phyloP scores from a whole-genome alignment of 257 asterid species.

The Plantago major region DNA sequence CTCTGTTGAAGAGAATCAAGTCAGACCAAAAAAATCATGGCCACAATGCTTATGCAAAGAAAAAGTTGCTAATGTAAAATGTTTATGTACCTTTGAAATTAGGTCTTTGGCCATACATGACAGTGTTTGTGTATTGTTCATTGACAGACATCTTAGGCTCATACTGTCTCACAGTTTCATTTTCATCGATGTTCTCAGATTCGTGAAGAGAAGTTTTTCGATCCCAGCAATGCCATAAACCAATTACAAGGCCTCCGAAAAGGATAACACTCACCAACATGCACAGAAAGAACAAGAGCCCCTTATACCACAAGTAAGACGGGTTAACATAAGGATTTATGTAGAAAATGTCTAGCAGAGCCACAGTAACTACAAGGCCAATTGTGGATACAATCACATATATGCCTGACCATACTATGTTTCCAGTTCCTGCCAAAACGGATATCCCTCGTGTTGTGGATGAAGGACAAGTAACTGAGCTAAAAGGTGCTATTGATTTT shows the following conservation, averaged over 20 bases:
- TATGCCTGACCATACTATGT: conserved; percentile 72
- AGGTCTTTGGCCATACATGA: conserved; percentile 67
- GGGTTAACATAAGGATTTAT: conserved; percentile 48
- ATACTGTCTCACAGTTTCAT: conserved; percentile 15
- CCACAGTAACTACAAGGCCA: conserved; percentile 52
- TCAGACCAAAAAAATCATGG: neutral
- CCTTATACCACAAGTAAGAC: conserved; percentile 61
- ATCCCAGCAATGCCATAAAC: conserved; percentile 73
- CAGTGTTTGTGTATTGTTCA: conserved; percentile 26
- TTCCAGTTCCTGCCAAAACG: conserved; percentile 75
- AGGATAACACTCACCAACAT: conserved; percentile 51
- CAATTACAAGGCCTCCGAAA: conserved; percentile 64
- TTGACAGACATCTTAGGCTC: conserved; percentile 19
- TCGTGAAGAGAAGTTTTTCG: conserved; percentile 27
- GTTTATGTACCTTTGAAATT: conserved; percentile 53
- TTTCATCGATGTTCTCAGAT: conserved; percentile 4
- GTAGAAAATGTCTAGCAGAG: conserved; percentile 42
- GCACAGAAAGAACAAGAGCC: conserved; percentile 53
- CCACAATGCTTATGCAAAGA: neutral
- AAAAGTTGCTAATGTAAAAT: neutral
- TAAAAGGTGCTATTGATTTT: conserved; percentile 28
- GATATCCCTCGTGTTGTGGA: conserved; percentile 52
- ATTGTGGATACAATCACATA: conserved; percentile 50
- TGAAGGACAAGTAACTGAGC: conserved; percentile 28
- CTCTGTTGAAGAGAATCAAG: conserved; percentile 27